These are phyloP conservation scores for Ogataea paraovalis DNA, from an alignment of 805 yeast genomes.

Conservation along the genomic window DNA sequence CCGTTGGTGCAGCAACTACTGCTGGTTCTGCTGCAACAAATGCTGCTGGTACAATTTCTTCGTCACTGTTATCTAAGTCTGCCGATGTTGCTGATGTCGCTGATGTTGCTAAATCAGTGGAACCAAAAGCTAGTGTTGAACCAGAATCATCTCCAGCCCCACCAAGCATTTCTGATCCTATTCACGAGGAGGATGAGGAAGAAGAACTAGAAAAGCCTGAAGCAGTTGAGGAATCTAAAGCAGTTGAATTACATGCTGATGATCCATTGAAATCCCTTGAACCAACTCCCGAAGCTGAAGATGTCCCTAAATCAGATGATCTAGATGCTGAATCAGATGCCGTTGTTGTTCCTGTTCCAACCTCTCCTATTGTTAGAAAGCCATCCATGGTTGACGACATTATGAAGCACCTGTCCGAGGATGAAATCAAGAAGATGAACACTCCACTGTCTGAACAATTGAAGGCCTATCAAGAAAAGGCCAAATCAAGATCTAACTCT, in stretches of 20 bases:
- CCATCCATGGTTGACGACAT: constrained; percentile 33
- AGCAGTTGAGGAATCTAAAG: background rate
- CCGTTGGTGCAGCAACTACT: constrained; percentile 18
- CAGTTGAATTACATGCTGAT: background rate
- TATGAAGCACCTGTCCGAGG: constrained; percentile 24
- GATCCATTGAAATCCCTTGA: background rate
- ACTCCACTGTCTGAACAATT: constrained; percentile 25
- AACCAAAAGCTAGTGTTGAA: constrained; percentile 8
- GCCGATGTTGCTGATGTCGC: constrained; percentile 13
- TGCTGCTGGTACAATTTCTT: constrained; percentile 22
- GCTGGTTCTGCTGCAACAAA: constrained; percentile 11
- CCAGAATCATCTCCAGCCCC: constrained; percentile 5
- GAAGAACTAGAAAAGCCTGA: background rate
- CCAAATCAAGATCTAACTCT: constrained; percentile 39
- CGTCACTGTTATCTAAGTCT: constrained; percentile 16
- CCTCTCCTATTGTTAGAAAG: constrained; percentile 13
- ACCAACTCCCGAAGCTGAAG: background rate
- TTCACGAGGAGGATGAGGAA: constrained; percentile 29
- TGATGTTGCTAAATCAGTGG: constrained; percentile 15
- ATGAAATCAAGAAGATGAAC: constrained; percentile 27
- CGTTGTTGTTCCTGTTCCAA: constrained; percentile 1
- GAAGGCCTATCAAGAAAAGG: constrained; percentile 21
- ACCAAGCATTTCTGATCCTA: constrained; percentile 28
- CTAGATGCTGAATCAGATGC: background rate
- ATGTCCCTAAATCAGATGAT: background rate